These are phyloP conservation scores for Hirsutella rhossiliensis DNA, from an alignment of 2,329 filamentous ascomycete species.

Conservation along the genomic window DNA sequence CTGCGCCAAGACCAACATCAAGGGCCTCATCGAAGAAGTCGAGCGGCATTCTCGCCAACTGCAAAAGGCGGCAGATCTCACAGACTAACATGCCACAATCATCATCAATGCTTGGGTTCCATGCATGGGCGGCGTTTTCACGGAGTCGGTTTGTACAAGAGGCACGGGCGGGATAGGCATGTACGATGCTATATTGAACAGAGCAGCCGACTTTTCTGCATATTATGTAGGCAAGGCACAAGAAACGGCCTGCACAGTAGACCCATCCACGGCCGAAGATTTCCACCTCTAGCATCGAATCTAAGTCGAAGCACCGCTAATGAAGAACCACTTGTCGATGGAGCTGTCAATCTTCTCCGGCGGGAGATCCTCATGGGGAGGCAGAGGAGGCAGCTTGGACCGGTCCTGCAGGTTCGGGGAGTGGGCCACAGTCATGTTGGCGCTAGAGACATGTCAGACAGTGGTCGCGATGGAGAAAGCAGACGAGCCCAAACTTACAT, in stretches of 20 bases:
- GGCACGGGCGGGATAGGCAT: not conserved
- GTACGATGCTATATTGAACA: slow-evolving; percentile 5
- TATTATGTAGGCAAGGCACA: not conserved
- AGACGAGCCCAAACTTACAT: slow-evolving; percentile 45
- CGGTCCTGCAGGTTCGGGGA: slow-evolving; percentile 61
- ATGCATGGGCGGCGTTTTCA: slow-evolving; percentile 21
- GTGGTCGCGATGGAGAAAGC: not conserved
- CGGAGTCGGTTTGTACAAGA: slow-evolving; percentile 6
- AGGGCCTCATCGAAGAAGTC: slow-evolving; percentile 77
- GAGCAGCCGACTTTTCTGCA: not conserved
- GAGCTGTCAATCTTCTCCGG: slow-evolving; percentile 87
- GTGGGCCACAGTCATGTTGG: slow-evolving; percentile 66
- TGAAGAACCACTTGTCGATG: slow-evolving; percentile 99
- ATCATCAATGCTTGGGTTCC: not conserved
- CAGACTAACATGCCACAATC: slow-evolving; percentile 19
- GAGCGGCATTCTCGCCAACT: slow-evolving; percentile 78
- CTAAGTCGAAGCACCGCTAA: slow-evolving; percentile 86
- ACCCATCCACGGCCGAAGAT: not conserved
- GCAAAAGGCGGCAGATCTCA: slow-evolving; percentile 71
- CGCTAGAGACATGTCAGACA: slow-evolving; percentile 37
- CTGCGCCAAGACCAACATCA: slow-evolving; percentile 69
- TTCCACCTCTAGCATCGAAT: not conserved
- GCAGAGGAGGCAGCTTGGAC: slow-evolving; percentile 63
- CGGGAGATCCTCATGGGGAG: slow-evolving; percentile 64
- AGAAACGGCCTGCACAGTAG: slow-evolving; percentile 5